These are phyloP conservation scores for Sporothrix brasiliensis DNA, from an alignment of 2,329 filamentous ascomycete genomes.

Conservation along the genomic window DNA sequence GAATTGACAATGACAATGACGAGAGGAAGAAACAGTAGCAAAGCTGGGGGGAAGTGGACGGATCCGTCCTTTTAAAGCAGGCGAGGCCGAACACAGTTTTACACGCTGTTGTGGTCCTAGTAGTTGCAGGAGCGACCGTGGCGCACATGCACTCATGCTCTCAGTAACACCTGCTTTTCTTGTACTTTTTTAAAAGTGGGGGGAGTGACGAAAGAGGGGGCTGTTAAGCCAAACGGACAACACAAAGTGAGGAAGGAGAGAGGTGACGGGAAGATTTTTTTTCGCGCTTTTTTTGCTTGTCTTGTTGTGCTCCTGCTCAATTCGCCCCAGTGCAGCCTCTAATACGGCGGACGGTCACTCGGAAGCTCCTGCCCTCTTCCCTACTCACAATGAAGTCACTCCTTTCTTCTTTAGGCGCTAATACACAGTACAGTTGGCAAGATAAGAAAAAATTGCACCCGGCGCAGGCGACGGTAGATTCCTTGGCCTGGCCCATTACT, in stretches of 20 bases:
- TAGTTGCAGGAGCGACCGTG: slow-evolving; percentile 16
- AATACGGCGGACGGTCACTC: background rate
- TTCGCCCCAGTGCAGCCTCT: background rate
- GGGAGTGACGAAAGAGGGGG: slow-evolving; percentile 9
- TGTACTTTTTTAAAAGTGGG: slow-evolving; percentile 21
- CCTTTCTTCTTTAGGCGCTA: slow-evolving; percentile 1
- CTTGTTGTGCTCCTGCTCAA: slow-evolving; percentile 2
- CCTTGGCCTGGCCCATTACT: background rate
- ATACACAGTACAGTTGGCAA: background rate
- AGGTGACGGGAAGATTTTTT: slow-evolving; percentile 19
- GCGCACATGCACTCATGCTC: background rate
- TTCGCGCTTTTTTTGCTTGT: slow-evolving; percentile 6
- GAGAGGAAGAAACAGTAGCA: slow-evolving; percentile 13
- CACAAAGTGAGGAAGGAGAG: slow-evolving; percentile 15
- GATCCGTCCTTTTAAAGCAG: slow-evolving; percentile 28
- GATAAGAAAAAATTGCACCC: background rate
- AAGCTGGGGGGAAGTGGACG: slow-evolving; percentile 25
- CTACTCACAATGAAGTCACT: background rate
- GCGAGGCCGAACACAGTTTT: background rate
- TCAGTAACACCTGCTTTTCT: slow-evolving; percentile 15
- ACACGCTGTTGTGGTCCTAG: background rate
- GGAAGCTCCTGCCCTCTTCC: background rate
- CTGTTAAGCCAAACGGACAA: background rate
- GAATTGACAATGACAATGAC: slow-evolving; percentile 7
- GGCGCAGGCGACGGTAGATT: background rate